phyloP scores from a whole-genome alignment of 805 yeast genomes.

The Komagataella populi region DNA sequence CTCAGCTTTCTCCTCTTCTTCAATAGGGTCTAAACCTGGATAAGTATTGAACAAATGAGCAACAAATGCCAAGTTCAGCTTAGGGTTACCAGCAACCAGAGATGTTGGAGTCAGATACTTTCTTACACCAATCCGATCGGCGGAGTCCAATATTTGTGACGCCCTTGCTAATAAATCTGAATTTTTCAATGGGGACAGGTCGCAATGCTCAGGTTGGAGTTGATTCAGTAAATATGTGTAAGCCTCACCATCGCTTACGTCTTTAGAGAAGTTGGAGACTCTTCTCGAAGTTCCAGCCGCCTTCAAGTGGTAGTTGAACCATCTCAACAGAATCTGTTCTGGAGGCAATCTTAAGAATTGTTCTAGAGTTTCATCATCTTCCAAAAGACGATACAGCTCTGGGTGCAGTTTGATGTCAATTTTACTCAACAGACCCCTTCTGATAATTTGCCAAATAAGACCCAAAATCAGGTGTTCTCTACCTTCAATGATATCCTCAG shows the following conservation, averaged over 20 bases:
- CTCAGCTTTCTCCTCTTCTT: slow-evolving; percentile 82
- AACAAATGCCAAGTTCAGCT: slow-evolving; percentile 90
- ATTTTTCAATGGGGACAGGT: slow-evolving; percentile 71
- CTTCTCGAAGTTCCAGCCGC: slow-evolving; percentile 84
- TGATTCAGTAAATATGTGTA: slow-evolving; percentile 85
- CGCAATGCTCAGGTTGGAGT: slow-evolving; percentile 72
- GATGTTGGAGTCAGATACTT: slow-evolving; percentile 91
- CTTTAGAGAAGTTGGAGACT: slow-evolving; percentile 75
- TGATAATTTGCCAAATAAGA: slow-evolving; percentile 91
- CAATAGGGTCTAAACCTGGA: slow-evolving; percentile 94
- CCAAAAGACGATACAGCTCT: slow-evolving; percentile 84
- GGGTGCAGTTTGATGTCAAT: slow-evolving; percentile 95
- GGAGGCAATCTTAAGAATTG: slow-evolving; percentile 95
- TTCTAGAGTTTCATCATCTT: slow-evolving; percentile 94
- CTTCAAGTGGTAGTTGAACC: slow-evolving; percentile 94
- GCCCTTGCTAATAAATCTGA: slow-evolving; percentile 68
- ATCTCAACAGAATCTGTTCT: slow-evolving; percentile 88
- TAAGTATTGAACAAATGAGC: slow-evolving; percentile 94
- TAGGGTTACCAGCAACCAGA: slow-evolving; percentile 91
- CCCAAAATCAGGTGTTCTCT: slow-evolving; percentile 88
- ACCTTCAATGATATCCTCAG: slow-evolving; percentile 89
- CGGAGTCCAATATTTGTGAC: slow-evolving; percentile 71
- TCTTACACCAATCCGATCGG: slow-evolving; percentile 85
- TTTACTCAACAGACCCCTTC: slow-evolving; percentile 89
- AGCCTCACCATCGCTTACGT: slow-evolving; percentile 90